Evolutionary conservation across 2,329 filamentous ascomycete species (phyloP).

Genomic region (Colletotrichum siamense): DNA sequence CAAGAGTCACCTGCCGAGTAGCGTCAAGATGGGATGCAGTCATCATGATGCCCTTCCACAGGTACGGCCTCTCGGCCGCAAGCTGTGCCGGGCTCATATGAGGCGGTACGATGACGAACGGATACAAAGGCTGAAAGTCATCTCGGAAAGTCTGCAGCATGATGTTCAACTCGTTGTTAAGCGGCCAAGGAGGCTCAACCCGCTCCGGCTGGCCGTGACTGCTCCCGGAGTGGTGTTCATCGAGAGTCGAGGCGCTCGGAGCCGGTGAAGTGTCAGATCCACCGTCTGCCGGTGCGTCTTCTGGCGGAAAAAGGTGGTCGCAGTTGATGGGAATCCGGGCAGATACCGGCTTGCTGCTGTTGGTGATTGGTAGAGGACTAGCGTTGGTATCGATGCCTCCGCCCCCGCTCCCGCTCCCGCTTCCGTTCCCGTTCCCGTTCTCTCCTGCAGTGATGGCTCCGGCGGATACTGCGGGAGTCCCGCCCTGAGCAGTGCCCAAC

Average conservation of each 20-base stretch:
- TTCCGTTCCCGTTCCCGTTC: not conserved
- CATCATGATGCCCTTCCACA: conserved; percentile 58
- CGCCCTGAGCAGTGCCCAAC: conserved; percentile 34
- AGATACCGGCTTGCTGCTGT: conserved; percentile 1
- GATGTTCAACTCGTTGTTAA: conserved; percentile 42
- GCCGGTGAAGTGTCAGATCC: conserved; percentile 1
- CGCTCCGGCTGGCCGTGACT: conserved; percentile 3
- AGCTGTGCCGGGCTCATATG: conserved; percentile 41
- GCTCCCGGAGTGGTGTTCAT: conserved; percentile 21
- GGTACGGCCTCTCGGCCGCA: conserved; percentile 42
- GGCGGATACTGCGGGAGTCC: not conserved
- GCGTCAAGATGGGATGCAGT: conserved; percentile 47
- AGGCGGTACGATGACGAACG: conserved; percentile 49
- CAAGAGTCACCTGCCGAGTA: conserved; percentile 46
- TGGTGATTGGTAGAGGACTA: conserved; percentile 9
- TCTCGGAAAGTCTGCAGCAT: conserved; percentile 42
- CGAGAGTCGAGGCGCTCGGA: conserved; percentile 25
- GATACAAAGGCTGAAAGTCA: conserved; percentile 42
- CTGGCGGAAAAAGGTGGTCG: conserved; percentile 40
- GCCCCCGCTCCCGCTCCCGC: not conserved
- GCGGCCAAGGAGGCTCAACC: conserved; percentile 44
- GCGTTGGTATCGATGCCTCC: conserved; percentile 10
- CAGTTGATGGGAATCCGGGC: conserved; percentile 28
- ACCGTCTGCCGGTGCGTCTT: not conserved
- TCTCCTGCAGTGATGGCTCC: not conserved